phyloP scores from a whole-genome alignment of 2,329 filamentous ascomycete genomes.

The Cercospora canescens region DNA sequence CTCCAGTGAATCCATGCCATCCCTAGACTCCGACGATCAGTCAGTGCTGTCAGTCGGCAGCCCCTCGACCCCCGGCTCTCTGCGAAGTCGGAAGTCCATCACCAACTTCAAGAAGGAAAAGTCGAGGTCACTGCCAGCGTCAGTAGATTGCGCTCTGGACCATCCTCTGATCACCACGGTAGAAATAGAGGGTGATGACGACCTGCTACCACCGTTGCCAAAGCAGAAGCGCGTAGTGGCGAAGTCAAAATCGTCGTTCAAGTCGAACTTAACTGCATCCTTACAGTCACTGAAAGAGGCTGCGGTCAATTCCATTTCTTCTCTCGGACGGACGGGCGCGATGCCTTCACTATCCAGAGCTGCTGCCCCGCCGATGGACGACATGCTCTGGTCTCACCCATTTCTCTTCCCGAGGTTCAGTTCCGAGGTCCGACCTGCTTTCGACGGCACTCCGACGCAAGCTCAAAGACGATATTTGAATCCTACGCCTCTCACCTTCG shows the following conservation, averaged over 20 bases:
- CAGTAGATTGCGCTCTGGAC: slow-evolving; percentile 56
- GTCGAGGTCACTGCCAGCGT: slow-evolving; percentile 49
- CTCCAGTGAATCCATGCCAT: slow-evolving; percentile 60
- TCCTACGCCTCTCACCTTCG: slow-evolving; percentile 47
- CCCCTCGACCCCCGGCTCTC: slow-evolving; percentile 43
- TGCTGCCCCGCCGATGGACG: slow-evolving; percentile 42
- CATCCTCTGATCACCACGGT: slow-evolving; percentile 56
- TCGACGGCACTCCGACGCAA: slow-evolving; percentile 54
- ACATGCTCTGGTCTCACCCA: slow-evolving; percentile 61
- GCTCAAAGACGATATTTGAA: slow-evolving; percentile 63
- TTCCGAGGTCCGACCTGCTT: slow-evolving; percentile 60
- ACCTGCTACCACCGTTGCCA: slow-evolving; percentile 31
- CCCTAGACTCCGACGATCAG: slow-evolving; percentile 51
- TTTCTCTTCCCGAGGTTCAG: slow-evolving; percentile 58
- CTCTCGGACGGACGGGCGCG: slow-evolving; percentile 46
- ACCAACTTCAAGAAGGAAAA: slow-evolving; percentile 46
- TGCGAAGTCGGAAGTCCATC: slow-evolving; percentile 37
- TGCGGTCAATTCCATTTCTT: slow-evolving; percentile 59
- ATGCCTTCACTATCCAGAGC: slow-evolving; percentile 16
- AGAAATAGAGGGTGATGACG: slow-evolving; percentile 33
- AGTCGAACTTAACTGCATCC: slow-evolving; percentile 64
- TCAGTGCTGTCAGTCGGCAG: slow-evolving; percentile 47
- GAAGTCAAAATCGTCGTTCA: slow-evolving; percentile 54
- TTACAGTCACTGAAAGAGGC: slow-evolving; percentile 62
- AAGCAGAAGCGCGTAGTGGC: slow-evolving; percentile 37